phyloP scores from a whole-genome alignment of 2,329 filamentous ascomycete genomes.

The Ramularia collo-cygni region DNA sequence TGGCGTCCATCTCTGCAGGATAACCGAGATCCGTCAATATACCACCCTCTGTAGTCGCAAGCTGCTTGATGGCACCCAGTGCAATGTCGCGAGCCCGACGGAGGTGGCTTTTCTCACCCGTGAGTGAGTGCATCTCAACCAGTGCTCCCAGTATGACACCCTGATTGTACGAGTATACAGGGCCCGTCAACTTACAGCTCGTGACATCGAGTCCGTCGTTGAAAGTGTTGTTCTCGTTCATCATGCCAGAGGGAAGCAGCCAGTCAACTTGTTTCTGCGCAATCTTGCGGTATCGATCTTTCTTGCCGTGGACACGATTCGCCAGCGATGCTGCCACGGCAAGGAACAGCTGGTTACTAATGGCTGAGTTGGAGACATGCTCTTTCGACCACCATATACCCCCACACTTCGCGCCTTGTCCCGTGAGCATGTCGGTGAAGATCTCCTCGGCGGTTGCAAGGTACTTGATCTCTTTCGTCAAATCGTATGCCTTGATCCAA shows the following conservation, averaged over 20 bases:
- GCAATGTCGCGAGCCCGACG: slow-evolving; percentile 31
- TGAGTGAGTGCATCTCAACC: slow-evolving; percentile 44
- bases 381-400: slow-evolving; percentile 41
- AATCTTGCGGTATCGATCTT: slow-evolving; percentile 36
- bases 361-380: slow-evolving; percentile 41
- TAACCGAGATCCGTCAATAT: slow-evolving; percentile 32
- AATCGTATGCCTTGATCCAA: slow-evolving; percentile 47
- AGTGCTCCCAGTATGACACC: slow-evolving; percentile 55
- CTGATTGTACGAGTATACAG: slow-evolving; percentile 52
- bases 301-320: slow-evolving; percentile 35
- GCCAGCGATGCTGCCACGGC: slow-evolving; percentile 48
- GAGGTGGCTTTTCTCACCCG: slow-evolving; percentile 29
- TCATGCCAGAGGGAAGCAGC: slow-evolving; percentile 44
- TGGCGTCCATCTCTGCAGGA: slow-evolving; percentile 26
- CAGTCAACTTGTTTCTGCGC: slow-evolving; percentile 44
- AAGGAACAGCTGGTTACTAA: slow-evolving; percentile 51
- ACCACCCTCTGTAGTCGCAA: slow-evolving; percentile 28
- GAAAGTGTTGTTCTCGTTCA: slow-evolving; percentile 43
- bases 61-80: slow-evolving; percentile 30
- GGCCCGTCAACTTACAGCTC: slow-evolving; percentile 38
- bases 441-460: slow-evolving; percentile 41
- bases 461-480: slow-evolving; percentile 39
- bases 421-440: slow-evolving; percentile 38
- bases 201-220: slow-evolving; percentile 45
- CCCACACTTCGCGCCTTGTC: slow-evolving; percentile 42